Base-by-base conservation (phyloP, 257 asterid species). In the Striga asiatica region DNA sequence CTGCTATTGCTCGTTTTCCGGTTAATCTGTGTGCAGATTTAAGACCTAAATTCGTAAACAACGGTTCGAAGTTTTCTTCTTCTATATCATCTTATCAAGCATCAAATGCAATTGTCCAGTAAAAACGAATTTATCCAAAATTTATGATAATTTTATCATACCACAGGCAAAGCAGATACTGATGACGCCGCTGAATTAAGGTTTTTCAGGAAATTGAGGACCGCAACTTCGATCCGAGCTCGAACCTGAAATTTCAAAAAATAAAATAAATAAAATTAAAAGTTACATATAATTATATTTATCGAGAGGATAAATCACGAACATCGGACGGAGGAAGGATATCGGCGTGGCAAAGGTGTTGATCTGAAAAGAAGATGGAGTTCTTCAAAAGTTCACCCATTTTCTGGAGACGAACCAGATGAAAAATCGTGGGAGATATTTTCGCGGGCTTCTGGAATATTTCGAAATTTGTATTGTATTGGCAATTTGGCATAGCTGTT, bases 171-270 rank as follows among this genome's bases (percentile, higher is more conserved):
- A 74, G 84, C 81, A 16, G 98, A 71, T 54, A 91, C 74, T 24
- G 76, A 64, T 1, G 98, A 96, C 14, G 51, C 61, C 18, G 73
- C 56, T n/a, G 94, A 84, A 62, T 29, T 76, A 25, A 91, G 82
- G 57, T 68, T 67, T 74, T 68, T 84, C 42, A 91, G 79, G 71
- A 91, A 91, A 76, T 78, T 78, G 31, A 87, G 77, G 62, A 82
- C 78, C 10, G 95, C 81, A 28, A 87, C 96, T 77, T 87, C 96
- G 23, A 91, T 87, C 56, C 98, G 77, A 64, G 85, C 94, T 76
- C 89, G 82, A 67, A 82, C 95, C 96, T 87, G 76, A 61, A 54
- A 65, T 17, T 4, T 16, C 53, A 23, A 31, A 21, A 10, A 14
- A 22, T 7, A 41, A 51, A 48, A 4, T 16, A 13, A 43, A 41